Percentiles rank a stretch among this genome's conserved stretches.
Conservation (phyloP, 2,329 filamentous ascomycete genomes). For the Cercospora sp. region DNA sequence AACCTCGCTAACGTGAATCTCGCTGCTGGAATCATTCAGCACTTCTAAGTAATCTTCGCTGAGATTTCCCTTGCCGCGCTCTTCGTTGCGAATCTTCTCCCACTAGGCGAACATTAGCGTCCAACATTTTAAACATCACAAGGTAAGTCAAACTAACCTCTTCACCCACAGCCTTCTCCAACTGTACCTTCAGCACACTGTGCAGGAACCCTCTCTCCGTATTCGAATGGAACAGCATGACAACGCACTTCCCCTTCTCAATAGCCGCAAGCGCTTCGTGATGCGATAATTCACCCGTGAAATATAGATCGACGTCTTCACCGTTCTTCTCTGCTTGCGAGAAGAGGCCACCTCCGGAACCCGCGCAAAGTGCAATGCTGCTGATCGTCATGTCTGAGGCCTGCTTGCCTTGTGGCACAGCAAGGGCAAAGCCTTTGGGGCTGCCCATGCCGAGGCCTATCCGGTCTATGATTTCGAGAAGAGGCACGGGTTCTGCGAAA, state of each 20-base stretch:
- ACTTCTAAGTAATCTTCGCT: slow-evolving; percentile 48
- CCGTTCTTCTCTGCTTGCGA: slow-evolving; percentile 52
- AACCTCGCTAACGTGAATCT: slow-evolving; percentile 71
- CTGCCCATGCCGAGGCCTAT: slow-evolving; percentile 65
- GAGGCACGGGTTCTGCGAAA: slow-evolving; percentile 54
- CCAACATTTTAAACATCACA: neutral
- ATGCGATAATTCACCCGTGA: slow-evolving; percentile 92
- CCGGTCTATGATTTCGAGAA: slow-evolving; percentile 61
- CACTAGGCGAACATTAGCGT: slow-evolving; percentile 40
- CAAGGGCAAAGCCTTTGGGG: slow-evolving; percentile 64
- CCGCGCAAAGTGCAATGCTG: slow-evolving; percentile 83
- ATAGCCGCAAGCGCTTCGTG: slow-evolving; percentile 86
- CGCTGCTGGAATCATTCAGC: slow-evolving; percentile 55
- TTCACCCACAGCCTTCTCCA: slow-evolving; percentile 60
- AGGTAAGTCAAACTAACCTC: slow-evolving; percentile 37
- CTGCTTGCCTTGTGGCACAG: slow-evolving; percentile 60
- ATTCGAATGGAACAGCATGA: slow-evolving; percentile 90
- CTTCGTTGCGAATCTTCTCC: slow-evolving; percentile 49
- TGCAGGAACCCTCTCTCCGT: slow-evolving; percentile 82
- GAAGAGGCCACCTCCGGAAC: slow-evolving; percentile 78
- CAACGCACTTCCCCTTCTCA: slow-evolving; percentile 77
- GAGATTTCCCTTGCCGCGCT: slow-evolving; percentile 39
- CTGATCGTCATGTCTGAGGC: slow-evolving; percentile 59
- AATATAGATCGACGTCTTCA: slow-evolving; percentile 69
- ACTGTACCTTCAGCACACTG: slow-evolving; percentile 65